Evolutionary conservation across 345 rosid species (phyloP).

Genomic region (Laguncularia racemosa): DNA sequence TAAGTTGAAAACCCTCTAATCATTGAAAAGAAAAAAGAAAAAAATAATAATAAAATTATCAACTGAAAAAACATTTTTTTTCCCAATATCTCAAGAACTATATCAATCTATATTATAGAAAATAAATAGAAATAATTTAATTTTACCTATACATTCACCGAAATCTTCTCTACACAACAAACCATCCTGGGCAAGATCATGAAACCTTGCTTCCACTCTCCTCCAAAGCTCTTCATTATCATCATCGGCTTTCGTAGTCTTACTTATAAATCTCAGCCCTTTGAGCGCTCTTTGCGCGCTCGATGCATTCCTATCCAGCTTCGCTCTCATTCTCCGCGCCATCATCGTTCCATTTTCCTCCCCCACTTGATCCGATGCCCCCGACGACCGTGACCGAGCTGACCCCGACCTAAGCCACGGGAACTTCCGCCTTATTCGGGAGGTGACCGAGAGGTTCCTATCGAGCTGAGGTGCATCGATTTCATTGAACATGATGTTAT

Average conservation of each 20-base stretch:
- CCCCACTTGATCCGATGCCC: conserved; percentile 27
- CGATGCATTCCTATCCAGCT: conserved; percentile 55
- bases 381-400: conserved; percentile 29
- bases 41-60: too few relatives aligned
- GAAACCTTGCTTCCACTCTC: conserved; percentile 57
- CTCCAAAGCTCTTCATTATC: conserved; percentile 52
- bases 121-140: background rate
- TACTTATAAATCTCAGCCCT: conserved; percentile 69
- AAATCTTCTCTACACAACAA: conserved; percentile 80
- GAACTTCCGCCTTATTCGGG: conserved; percentile 54
- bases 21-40: too few relatives aligned
- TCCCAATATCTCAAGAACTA: too few relatives aligned
- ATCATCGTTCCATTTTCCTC: conserved; percentile 35
- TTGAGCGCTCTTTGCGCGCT: conserved; percentile 70
- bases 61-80: too few relatives aligned
- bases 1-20: too few relatives aligned
- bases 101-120: background rate
- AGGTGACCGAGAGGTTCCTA: conserved; percentile 49
- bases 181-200: conserved; percentile 47
- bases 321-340: conserved; percentile 47
- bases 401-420: conserved; percentile 57
- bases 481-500: too few relatives aligned
- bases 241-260: conserved; percentile 31
- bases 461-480: conserved; percentile 3
- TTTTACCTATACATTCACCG: conserved; percentile 83